These are phyloP conservation scores for Debaryomyces castellii DNA, from an alignment of 805 yeast species.

Conservation along the genomic window DNA sequence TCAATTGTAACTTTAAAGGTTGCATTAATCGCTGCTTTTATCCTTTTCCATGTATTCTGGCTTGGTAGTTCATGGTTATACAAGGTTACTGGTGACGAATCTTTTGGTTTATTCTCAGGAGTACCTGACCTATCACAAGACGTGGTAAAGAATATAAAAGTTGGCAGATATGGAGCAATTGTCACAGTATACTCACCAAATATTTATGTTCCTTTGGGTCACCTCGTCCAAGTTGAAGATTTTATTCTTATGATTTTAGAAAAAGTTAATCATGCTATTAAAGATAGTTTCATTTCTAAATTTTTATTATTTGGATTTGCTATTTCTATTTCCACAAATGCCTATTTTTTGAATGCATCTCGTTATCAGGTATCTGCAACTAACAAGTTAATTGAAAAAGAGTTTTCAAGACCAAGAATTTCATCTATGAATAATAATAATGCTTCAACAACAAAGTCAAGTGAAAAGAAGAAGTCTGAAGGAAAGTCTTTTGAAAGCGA, in stretches of 20 bases:
- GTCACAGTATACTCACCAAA: constrained; percentile 59
- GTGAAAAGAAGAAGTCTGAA: constrained; percentile 3
- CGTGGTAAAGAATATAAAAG: constrained; percentile 42
- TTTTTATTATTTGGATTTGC: constrained; percentile 70
- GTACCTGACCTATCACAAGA: constrained; percentile 36
- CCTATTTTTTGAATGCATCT: constrained; percentile 85
- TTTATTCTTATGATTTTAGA: constrained; percentile 49
- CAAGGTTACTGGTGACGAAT: constrained; percentile 12
- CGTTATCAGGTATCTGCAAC: constrained; percentile 56
- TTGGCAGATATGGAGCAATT: constrained; percentile 51
- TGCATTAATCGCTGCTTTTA: constrained; percentile 56
- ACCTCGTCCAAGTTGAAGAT: constrained; percentile 63
- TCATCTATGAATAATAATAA: constrained; percentile 1
- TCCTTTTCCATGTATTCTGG: constrained; percentile 65
- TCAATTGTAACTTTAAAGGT: constrained; percentile 56
- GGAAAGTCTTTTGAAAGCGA: constrained; percentile 7
- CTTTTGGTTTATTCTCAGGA: constrained; percentile 8
- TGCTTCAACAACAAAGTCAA: not conserved
- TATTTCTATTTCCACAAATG: constrained; percentile 75
- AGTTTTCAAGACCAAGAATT: constrained; percentile 29
- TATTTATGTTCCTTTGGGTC: constrained; percentile 57
- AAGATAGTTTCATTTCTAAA: constrained; percentile 80
- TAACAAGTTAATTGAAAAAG: constrained; percentile 39
- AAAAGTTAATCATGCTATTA: constrained; percentile 63
- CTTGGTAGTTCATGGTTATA: constrained; percentile 72